Evolutionary conservation across 2,329 filamentous ascomycete genomes (phyloP), one percentile per base, ranked within the genome.

Genomic region (Parastagonospora avenae): DNA sequence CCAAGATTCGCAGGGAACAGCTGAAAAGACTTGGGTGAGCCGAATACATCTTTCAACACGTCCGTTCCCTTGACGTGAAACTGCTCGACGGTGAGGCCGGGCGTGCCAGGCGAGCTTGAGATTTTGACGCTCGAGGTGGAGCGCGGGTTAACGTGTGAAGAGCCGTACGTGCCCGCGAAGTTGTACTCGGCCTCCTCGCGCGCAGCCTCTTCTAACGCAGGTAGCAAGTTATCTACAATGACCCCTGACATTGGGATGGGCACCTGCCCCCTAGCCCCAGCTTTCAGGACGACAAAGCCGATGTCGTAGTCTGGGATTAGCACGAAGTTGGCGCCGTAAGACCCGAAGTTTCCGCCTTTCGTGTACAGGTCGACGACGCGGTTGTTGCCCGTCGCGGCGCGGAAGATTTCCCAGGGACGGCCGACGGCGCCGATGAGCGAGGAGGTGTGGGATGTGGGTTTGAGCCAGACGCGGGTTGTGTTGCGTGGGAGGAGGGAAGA

Each of bases 251-350:
- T 38, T 12, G 33, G 28, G 16, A 29, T n/a, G n/a, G 46, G 36
- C 11, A 48, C 14, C 36, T n/a, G 36, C 10, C 14, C 16, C 6
- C 42, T 37, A 1, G 37, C 36, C 5, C 73, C 75, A 8, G 75
- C 77, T 10, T 43, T 40, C 2, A 70, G 55, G 1, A 79, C 63
- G 1, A 64, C 68, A 49, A 79, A 75, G 0, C 78, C 77, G 11
- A 77, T 63, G 41, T 75, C 69, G 42, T 72, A 78, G 50, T 80
- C 77, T 0, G 76, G 78, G 2, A 80, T 52, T 4, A 81, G 59
- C 2, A 71, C 71, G 1, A 80, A 46, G 8, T 73, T 64, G 1
- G 70, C 67, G 14, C 68, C 70, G 51, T 77, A 80, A 32, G 60
- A 54, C 24, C 74, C 71, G 8, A 78, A 63, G 50, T 77, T 70